Conservation (phyloP, 176 grass and related monocot species). For the barley (Hordeum vulgare) region MorexV3_pseudomolecules_assembly NC_058521.1:579303048-579303547, state of each 20-base stretch:
- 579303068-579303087: background rate
- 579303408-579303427: constrained; percentile 25
- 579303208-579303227: background rate
- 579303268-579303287: background rate
- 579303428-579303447: constrained; percentile 3
- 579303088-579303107: background rate
- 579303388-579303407: constrained; percentile 20
- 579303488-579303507: no score
- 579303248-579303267: background rate
- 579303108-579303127: background rate
- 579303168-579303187: constrained; percentile 1
- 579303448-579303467: background rate
- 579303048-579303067: background rate
- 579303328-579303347: background rate
- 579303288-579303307: constrained; percentile 27
- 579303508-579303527: no score
- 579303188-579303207: constrained; percentile 18
- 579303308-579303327: constrained; percentile 15
- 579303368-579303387: background rate
- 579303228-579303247: constrained; percentile 1
- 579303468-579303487: no score
- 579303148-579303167: constrained; percentile 19
- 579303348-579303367: background rate
- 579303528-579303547: no score
- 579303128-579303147: constrained; percentile 16